A percentile compares a stretch with the other conserved stretches of the same genome.
Evolutionary conservation across 176 grass and related monocot genomes (phyloP).

Genomic region (Stipa capillata): DNA sequence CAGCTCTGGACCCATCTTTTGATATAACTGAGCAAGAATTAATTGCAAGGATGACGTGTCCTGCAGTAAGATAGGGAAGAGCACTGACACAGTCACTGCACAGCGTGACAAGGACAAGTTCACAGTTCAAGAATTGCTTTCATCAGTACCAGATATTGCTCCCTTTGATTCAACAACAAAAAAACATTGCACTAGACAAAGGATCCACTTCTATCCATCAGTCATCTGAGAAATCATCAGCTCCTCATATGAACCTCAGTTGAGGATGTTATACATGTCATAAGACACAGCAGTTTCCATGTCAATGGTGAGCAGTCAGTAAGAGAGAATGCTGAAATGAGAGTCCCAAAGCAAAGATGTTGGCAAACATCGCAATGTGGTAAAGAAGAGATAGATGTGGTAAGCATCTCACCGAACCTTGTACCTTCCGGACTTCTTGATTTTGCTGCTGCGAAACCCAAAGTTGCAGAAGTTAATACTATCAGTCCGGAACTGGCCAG

Average conservation of each 20-base stretch:
- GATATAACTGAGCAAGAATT: constrained; percentile 41
- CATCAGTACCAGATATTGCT: constrained; percentile 47
- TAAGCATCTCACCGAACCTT: constrained; percentile 34
- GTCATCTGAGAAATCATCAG: constrained; percentile 35
- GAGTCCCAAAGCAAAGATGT: constrained; percentile 18
- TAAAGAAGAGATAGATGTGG: constrained; percentile 52
- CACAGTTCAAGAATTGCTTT: constrained; percentile 84
- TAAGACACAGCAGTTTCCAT: constrained; percentile 65
- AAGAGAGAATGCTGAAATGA: constrained; percentile 20
- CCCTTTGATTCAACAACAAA: constrained; percentile 36
- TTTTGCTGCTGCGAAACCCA: constrained; percentile 22
- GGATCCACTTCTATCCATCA: constrained; percentile 34
- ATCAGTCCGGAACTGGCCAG: constrained; percentile 16
- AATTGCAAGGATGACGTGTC: constrained; percentile 58
- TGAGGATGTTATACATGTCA: constrained; percentile 82
- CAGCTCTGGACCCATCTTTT: constrained; percentile 32
- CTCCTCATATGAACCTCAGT: constrained; percentile 41
- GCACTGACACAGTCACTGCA: constrained; percentile 9
- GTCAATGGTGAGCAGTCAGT: constrained; percentile 40
- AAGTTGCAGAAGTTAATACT: constrained; percentile 24
- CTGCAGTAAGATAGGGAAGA: constrained; percentile 16
- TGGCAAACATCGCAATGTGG: constrained; percentile 25
- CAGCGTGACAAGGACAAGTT: constrained; percentile 70
- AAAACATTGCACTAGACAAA: constrained; percentile 7
- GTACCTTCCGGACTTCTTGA: constrained; percentile 28